Evolutionary conservation across 192 early-diverging fungal genomes (phyloP).

Genomic region (Spizellomyces sp.): DNA sequence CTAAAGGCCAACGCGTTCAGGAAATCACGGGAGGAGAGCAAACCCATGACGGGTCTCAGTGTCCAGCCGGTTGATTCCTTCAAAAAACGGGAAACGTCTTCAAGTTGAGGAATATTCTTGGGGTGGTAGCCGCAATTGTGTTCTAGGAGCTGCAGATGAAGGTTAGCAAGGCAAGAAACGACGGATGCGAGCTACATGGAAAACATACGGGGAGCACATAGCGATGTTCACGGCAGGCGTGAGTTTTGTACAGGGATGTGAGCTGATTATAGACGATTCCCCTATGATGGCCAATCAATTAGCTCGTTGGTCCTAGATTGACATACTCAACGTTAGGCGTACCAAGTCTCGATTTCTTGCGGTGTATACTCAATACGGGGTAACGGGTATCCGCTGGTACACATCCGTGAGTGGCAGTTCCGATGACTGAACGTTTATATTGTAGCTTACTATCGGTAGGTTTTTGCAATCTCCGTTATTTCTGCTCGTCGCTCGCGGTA

Average conservation of each 20-base stretch:
- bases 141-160: conserved; percentile 56
- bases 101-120: conserved; percentile 88
- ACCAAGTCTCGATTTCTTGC: conserved; percentile 83
- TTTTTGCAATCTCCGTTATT: conserved; percentile 84
- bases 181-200: neutral
- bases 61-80: conserved; percentile 95
- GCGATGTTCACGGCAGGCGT: conserved; percentile 92
- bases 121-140: conserved; percentile 89
- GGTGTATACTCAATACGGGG: conserved; percentile 81
- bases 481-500: conserved; percentile 84
- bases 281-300: neutral
- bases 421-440: neutral
- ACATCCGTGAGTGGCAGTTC: conserved; percentile 4
- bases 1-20: conserved; percentile 95
- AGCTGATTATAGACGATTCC: conserved; percentile 71
- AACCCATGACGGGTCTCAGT: conserved; percentile 87
- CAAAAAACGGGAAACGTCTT: conserved; percentile 85
- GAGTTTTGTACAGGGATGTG: conserved; percentile 71
- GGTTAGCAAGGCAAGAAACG: neutral
- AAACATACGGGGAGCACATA: conserved; percentile 73
- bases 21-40: conserved; percentile 91
- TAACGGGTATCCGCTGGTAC: conserved; percentile 68
- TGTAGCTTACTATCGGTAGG: conserved; percentile 52
- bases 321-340: conserved; percentile 47
- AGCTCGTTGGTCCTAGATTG: neutral